Conservation (phyloP, 1,284 basidiomycete species). For the Anthracocystis walkeri region DNA sequence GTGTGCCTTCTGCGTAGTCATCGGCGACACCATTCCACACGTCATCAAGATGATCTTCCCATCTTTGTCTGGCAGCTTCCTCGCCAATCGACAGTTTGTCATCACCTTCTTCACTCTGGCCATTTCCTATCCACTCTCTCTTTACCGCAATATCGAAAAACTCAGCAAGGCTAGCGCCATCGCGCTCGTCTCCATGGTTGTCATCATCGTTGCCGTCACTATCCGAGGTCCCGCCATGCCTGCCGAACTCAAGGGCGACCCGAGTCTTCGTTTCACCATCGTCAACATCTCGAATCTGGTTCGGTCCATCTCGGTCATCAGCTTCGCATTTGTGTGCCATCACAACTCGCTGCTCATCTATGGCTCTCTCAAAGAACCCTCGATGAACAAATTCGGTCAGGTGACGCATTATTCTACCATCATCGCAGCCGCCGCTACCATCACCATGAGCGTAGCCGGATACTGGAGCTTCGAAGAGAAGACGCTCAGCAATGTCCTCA, state of each 20-base stretch:
- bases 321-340: slow-evolving; percentile 69
- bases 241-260: slow-evolving; percentile 79
- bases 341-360: slow-evolving; percentile 77
- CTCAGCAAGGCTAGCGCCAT: slow-evolving; percentile 91
- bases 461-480: slow-evolving; percentile 94
- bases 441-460: slow-evolving; percentile 83
- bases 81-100: slow-evolving; percentile 84
- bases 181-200: slow-evolving; percentile 82
- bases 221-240: slow-evolving; percentile 86
- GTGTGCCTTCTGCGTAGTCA: slow-evolving; percentile 70
- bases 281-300: slow-evolving; percentile 77
- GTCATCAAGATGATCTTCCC: slow-evolving; percentile 91
- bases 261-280: slow-evolving; percentile 77
- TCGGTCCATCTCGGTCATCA: slow-evolving; percentile 67
- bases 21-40: slow-evolving; percentile 90
- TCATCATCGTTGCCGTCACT: slow-evolving; percentile 90
- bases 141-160: slow-evolving; percentile 97
- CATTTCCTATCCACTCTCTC: slow-evolving; percentile 87
- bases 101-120: slow-evolving; percentile 74
- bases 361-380: slow-evolving; percentile 89
- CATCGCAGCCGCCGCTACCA: slow-evolving; percentile 64
- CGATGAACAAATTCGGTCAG: slow-evolving; percentile 90
- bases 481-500: slow-evolving; percentile 75
- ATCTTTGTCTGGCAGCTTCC: slow-evolving; percentile 79
- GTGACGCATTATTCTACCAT: slow-evolving; percentile 80